Evolutionary conservation across 148 eudicot species (phyloP).

Genomic region (Amaranthus cruentus): DNA sequence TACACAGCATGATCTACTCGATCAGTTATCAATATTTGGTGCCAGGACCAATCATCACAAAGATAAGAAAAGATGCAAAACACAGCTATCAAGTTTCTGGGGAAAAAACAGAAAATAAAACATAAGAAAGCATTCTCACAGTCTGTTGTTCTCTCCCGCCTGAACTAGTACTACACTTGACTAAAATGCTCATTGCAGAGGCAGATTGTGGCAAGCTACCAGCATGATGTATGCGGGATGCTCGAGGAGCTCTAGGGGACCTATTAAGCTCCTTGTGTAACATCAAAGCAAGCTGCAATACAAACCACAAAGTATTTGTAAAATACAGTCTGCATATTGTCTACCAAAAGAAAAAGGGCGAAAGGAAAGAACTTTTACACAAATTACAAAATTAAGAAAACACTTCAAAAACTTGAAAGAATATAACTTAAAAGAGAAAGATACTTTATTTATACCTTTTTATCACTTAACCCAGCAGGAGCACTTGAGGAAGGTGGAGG

Average conservation of each 20-base stretch:
- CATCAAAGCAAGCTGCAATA: constrained; percentile 82
- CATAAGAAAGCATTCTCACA: constrained; percentile 37
- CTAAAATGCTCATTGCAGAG: constrained; percentile 54
- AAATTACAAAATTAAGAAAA: neutral
- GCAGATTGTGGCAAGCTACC: constrained; percentile 84
- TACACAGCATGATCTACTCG: constrained; percentile 17
- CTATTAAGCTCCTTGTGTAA: constrained; percentile 95
- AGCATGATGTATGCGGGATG: constrained; percentile 83
- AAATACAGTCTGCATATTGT: neutral
- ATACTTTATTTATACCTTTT: constrained; percentile 55
- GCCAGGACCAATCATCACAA: constrained; percentile 1
- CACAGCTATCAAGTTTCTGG: neutral
- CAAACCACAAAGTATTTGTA: constrained; percentile 4
- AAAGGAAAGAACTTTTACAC: no score
- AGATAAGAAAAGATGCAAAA: constrained; percentile 3
- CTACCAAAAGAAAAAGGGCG: no score
- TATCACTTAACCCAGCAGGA: constrained; percentile 82
- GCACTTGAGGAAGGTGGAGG: constrained; percentile 52
- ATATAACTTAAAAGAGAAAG: neutral
- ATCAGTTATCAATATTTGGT: neutral
- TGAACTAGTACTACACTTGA: constrained; percentile 66
- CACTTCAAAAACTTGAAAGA: neutral
- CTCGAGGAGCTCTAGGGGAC: constrained; percentile 96
- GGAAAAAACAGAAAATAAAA: neutral
- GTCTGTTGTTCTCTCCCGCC: constrained; percentile 65